Base-by-base conservation (phyloP, 139 green algal genomes). In the Chlorella sp. region DNA sequence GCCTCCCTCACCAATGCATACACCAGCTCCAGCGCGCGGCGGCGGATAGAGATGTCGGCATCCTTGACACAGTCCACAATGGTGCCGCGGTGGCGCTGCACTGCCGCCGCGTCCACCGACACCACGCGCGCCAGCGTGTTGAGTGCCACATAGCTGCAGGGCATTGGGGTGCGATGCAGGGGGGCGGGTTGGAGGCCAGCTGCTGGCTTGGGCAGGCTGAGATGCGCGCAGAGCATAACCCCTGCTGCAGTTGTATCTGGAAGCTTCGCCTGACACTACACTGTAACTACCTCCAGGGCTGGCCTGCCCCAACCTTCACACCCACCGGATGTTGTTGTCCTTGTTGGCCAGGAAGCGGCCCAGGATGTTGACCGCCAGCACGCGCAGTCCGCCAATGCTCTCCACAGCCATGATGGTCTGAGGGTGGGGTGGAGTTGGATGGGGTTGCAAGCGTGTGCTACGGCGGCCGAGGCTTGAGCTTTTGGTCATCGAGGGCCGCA, bases 11-110 rank as follows among this genome's bases (percentile, higher is more conserved):
- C 95, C 65, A 98, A 87, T 3, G 92, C 93, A 87, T 97, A 98
- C 80, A 99, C 97, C 67, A 99, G 93, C 82, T 99, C 96, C 73
- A 99, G 91, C 17, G 97, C 97, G 1, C 94, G 86, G 11, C 94
- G 85, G 26, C 90, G 79, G 82, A 94, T 92, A 62, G 91, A 94
- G 57, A 92, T 91, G 80, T 94, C 91, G 15, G 86, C 85, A 51
- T 94, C 94, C 88, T 98, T 98, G 36, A 99, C 97, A 79, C 97
- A 99, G 68, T 98, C 96, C 34, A 99, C 95, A 79, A 99, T 96
- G 81, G 95, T 98, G 64, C 88, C 87, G 69, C 97, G 94, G 88
- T 99, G 97, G 26, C 97, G 92, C 92, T 99, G 96, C 55, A 99
- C 96, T 0, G 97, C 97, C 86, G 25, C 55, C 56, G 92, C 93